phyloP scores from a whole-genome alignment of 2,329 filamentous ascomycete species.

The Alternaria solani region DNA sequence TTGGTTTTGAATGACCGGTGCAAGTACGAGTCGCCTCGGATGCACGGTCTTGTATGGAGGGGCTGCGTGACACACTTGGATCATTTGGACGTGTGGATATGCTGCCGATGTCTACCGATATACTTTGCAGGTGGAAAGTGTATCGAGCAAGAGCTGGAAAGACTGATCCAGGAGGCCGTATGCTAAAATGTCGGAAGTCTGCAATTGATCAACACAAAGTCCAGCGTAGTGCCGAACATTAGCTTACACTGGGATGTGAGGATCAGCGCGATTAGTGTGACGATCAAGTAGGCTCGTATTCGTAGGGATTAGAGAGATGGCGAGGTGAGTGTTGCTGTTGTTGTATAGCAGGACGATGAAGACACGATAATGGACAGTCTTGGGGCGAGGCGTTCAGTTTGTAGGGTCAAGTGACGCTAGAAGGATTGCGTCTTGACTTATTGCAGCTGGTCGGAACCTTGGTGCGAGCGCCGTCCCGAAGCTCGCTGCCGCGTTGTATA shows the following conservation, averaged over 20 bases:
- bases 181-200: conserved; percentile 1
- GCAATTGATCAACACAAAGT: conserved; percentile 4
- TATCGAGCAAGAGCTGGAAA: conserved; percentile 13
- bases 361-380: conserved; percentile 18
- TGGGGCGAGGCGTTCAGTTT: conserved; percentile 22
- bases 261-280: conserved; percentile 7
- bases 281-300: conserved; percentile 4
- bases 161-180: neutral
- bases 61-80: conserved; percentile 44
- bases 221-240: neutral
- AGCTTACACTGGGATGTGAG: conserved; percentile 14
- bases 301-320: conserved; percentile 1
- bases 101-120: conserved; percentile 38
- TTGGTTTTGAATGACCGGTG: conserved; percentile 28
- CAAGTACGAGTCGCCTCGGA: conserved; percentile 39
- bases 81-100: conserved; percentile 36
- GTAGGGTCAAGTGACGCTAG: conserved; percentile 42
- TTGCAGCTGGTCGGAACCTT: conserved; percentile 30
- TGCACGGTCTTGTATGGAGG: conserved; percentile 42
- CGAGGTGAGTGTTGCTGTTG: conserved; percentile 13
- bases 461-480: conserved; percentile 33
- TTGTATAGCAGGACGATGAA: conserved; percentile 15
- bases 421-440: conserved; percentile 31
- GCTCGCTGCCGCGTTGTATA: conserved; percentile 28
- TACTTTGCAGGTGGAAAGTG: conserved; percentile 11